These are phyloP conservation scores for Glaciozyma antarctica DNA, from an alignment of 768 basidiomycete genomes.

Conservation along the genomic window DNA sequence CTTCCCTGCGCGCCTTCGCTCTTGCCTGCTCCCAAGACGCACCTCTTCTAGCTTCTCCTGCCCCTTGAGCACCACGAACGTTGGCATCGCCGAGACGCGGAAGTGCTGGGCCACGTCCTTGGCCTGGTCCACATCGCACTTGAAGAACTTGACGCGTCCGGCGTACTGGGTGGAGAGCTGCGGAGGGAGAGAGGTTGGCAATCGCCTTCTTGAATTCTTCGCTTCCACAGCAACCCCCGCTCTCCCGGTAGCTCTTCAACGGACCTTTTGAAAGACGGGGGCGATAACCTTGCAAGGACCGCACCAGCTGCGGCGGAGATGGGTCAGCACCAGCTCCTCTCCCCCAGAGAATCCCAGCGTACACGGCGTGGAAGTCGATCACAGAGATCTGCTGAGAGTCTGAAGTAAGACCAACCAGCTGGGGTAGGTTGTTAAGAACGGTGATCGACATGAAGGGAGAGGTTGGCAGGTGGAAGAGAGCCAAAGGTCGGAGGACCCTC, in stretches of 20 bases:
- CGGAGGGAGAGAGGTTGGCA: neutral
- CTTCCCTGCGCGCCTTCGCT: neutral
- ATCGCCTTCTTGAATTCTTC: neutral
- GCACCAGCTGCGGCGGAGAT: slow-evolving; percentile 10
- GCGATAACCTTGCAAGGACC: slow-evolving; percentile 32
- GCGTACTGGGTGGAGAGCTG: slow-evolving; percentile 52
- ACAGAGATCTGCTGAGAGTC: slow-evolving; percentile 5
- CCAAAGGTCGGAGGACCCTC: no score
- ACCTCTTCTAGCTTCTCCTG: slow-evolving; percentile 20
- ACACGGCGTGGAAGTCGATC: slow-evolving; percentile 28
- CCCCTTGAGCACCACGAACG: slow-evolving; percentile 34
- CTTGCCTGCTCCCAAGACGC: neutral
- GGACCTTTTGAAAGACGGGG: slow-evolving; percentile 21
- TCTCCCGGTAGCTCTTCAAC: neutral
- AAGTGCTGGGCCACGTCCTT: slow-evolving; percentile 59
- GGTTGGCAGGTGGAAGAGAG: no score
- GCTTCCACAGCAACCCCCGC: no score
- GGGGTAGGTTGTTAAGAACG: neutral
- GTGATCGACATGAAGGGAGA: no score
- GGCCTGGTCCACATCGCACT: slow-evolving; percentile 61
- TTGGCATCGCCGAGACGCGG: slow-evolving; percentile 54
- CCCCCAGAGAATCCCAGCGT: neutral
- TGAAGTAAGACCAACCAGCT: slow-evolving; percentile 9
- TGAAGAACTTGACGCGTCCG: slow-evolving; percentile 56
- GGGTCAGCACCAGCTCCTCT: neutral